phyloP scores from a whole-genome alignment of 2,329 filamentous ascomycete genomes.

The Samsoniella hepiali region DNA sequence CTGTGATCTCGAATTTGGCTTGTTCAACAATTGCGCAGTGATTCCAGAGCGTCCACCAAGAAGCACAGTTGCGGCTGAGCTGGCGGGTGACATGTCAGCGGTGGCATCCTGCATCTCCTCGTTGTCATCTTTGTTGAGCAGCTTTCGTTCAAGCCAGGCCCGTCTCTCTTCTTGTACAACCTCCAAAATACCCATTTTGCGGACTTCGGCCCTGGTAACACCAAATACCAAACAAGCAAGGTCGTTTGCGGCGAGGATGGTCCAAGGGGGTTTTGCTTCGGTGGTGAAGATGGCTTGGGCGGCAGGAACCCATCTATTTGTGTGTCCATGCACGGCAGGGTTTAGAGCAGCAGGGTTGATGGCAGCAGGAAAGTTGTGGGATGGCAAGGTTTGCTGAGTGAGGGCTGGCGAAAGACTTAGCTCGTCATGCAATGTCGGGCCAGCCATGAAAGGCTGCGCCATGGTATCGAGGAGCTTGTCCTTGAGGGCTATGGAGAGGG shows the following conservation, averaged over 20 bases:
- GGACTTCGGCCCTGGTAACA: constrained; percentile 93
- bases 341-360: constrained; percentile 49
- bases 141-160: constrained; percentile 83
- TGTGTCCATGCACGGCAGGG: constrained; percentile 75
- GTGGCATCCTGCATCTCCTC: constrained; percentile 31
- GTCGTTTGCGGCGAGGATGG: constrained; percentile 93
- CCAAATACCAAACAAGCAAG: constrained; percentile 96
- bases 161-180: constrained; percentile 88
- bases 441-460: constrained; percentile 71
- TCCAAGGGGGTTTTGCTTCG: constrained; percentile 87
- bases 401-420: constrained; percentile 42
- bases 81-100: constrained; percentile 35
- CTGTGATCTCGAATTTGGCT: constrained; percentile 62
- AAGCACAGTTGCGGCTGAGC: constrained; percentile 46
- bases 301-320: constrained; percentile 83
- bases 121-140: constrained; percentile 52
- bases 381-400: constrained; percentile 38
- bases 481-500: constrained; percentile 69
- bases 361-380: constrained; percentile 44
- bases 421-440: constrained; percentile 35
- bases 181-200: constrained; percentile 91
- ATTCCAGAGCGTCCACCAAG: constrained; percentile 73
- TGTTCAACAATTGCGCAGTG: constrained; percentile 83
- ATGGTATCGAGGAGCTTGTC: constrained; percentile 82
- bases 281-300: constrained; percentile 98